phyloP scores from a whole-genome alignment of 257 asterid genomes.

The Nicotiana attenuata region DNA sequence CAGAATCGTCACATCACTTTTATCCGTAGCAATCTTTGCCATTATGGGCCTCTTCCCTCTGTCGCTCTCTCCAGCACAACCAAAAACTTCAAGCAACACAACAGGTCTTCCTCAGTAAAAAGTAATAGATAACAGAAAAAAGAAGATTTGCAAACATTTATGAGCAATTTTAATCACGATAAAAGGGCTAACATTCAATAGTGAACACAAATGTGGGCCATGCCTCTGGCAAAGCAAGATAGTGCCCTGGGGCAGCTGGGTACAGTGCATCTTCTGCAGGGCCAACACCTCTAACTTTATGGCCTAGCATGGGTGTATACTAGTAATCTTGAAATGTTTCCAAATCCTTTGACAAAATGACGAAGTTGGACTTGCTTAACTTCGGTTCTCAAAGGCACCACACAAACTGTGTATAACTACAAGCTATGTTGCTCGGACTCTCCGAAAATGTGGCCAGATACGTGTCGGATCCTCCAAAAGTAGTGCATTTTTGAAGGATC shows the following conservation, averaged over 20 bases:
- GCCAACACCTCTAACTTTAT: background rate
- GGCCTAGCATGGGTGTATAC: background rate
- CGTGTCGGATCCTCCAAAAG: no score
- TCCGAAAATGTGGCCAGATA: no score
- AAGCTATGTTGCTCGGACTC: no score
- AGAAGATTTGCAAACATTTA: background rate
- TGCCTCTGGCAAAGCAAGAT: background rate
- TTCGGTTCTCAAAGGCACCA: background rate
- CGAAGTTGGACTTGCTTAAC: background rate
- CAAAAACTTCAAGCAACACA: slow-evolving; percentile 51
- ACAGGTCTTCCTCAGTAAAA: slow-evolving; percentile 24
- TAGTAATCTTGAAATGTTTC: background rate
- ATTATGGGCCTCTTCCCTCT: slow-evolving; percentile 94
- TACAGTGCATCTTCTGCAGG: background rate
- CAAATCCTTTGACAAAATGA: background rate
- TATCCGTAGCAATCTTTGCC: slow-evolving; percentile 88
- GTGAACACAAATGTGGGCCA: slow-evolving; percentile 2
- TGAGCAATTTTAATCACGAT: background rate
- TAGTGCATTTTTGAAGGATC: no score
- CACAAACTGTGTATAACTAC: background rate
- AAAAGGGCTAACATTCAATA: background rate
- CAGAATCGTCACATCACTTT: slow-evolving; percentile 81
- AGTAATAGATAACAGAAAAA: background rate
- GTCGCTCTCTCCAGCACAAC: slow-evolving; percentile 76
- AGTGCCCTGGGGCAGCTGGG: background rate